A percentile compares a stretch with the other conserved stretches of the same genome.
Evolutionary conservation across 352 stramenopile genomes (phyloP).

Genomic region (Pythium coloratum): DNA sequence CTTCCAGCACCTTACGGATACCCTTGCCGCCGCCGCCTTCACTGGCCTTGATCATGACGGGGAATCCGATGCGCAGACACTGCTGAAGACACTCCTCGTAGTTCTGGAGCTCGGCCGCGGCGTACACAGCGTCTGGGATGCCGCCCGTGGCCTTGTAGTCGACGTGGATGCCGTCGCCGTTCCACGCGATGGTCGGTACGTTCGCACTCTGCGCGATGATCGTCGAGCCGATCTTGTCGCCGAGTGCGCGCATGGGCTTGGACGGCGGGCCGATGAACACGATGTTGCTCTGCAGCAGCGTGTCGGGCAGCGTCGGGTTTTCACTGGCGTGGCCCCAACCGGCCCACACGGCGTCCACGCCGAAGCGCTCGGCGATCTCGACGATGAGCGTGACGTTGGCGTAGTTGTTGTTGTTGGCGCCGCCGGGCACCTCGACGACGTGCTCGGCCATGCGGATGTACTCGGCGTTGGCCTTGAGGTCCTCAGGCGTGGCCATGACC

Average conservation of each 20-base stretch:
- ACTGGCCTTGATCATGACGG: conserved; percentile 99
- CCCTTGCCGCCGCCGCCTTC: conserved; percentile 99
- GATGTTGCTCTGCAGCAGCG: conserved; percentile 93
- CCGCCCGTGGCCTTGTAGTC: conserved; percentile 83
- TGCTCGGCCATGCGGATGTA: conserved; percentile 99
- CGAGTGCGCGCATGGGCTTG: conserved; percentile 98
- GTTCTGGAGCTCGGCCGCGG: conserved; percentile 92
- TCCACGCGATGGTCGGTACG: conserved; percentile 99
- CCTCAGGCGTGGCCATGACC: conserved; percentile 99
- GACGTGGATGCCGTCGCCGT: conserved; percentile 94
- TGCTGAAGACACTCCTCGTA: conserved; percentile 92
- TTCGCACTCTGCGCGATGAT: conserved; percentile 99
- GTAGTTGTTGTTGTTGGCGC: conserved; percentile 99
- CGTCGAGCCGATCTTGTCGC: conserved; percentile 99
- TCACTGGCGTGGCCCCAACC: conserved; percentile 99
- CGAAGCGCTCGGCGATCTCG: conserved; percentile 95
- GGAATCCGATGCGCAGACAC: conserved; percentile 96
- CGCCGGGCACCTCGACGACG: conserved; percentile 99
- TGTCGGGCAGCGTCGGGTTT: conserved; percentile 97
- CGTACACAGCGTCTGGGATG: conserved; percentile 95
- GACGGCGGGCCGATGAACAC: conserved; percentile 98
- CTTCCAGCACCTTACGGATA: conserved; percentile 95
- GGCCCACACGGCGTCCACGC: conserved; percentile 98
- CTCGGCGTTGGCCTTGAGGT: conserved; percentile 99
- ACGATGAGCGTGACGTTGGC: conserved; percentile 99